A percentile compares a stretch with the other conserved stretches of the same genome.
phyloP scores from a whole-genome alignment of 345 rosid genomes.

The Hevea brasiliensis region DNA sequence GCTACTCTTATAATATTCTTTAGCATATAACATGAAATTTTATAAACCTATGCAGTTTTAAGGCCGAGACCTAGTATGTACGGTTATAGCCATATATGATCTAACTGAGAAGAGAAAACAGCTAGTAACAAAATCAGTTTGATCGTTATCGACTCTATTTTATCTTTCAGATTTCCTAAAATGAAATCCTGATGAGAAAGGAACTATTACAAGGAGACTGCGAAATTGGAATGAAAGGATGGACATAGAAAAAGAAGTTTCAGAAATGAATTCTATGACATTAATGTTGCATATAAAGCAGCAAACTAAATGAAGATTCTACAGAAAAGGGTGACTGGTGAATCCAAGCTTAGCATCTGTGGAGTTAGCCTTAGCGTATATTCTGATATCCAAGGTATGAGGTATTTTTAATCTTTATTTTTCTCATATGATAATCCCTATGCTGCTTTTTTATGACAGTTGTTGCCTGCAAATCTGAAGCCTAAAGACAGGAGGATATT shows the following conservation, averaged over 20 bases:
- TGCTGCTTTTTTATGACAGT: not conserved
- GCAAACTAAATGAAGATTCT: constrained; percentile 1
- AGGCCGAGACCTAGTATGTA: not conserved
- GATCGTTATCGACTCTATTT: not conserved
- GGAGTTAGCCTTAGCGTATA: constrained; percentile 27
- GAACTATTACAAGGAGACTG: not conserved
- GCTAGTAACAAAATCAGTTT: not conserved
- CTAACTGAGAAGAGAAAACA: too few species aligned
- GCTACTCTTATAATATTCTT: not conserved
- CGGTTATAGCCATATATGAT: too few species aligned
- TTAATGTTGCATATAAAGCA: not conserved
- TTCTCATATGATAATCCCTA: not conserved
- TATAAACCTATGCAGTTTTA: not conserved
- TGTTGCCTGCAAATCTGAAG: not conserved
- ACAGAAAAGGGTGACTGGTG: constrained; percentile 20
- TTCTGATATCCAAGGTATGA: constrained; percentile 28
- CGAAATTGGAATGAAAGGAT: not conserved
- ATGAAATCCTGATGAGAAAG: not conserved
- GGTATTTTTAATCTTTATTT: not conserved
- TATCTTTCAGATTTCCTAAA: not conserved
- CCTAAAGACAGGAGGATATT: constrained; percentile 7
- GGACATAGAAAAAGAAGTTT: not conserved
- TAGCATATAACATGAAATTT: not conserved
- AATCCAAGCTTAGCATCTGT: constrained; percentile 25
- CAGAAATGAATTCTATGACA: not conserved